Percentiles rank a stretch among this genome's conserved stretches.
These are phyloP conservation scores for Trametes sp. DNA, from an alignment of 1,284 basidiomycete species.

Conservation along the genomic window DNA sequence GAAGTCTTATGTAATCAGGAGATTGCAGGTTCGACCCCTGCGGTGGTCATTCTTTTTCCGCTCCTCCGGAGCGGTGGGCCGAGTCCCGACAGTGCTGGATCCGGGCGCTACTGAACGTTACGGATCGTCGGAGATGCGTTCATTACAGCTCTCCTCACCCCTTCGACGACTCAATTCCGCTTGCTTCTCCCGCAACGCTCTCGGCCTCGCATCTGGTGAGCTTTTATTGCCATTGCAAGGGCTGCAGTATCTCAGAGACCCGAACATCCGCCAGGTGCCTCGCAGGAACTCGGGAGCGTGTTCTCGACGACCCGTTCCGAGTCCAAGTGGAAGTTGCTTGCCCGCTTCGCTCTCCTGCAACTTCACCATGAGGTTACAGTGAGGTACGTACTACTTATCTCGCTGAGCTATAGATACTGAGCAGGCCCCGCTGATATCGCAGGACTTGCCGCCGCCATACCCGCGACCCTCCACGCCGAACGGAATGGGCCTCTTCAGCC, in stretches of 20 bases:
- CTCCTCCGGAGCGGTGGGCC: too few species aligned
- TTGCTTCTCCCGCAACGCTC: background rate
- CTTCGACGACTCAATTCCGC: background rate
- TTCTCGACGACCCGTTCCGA: background rate
- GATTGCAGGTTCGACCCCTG: conserved; percentile 60
- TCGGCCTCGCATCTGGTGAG: background rate
- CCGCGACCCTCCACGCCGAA: background rate
- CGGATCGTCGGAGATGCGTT: background rate
- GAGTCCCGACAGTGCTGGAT: too few species aligned
- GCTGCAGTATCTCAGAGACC: background rate
- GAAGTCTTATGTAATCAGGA: conserved; percentile 45
- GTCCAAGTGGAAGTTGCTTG: background rate
- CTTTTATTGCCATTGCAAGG: background rate
- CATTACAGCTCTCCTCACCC: background rate
- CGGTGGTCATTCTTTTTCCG: conserved; percentile 46
- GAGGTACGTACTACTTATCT: background rate
- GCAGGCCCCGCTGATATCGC: background rate
- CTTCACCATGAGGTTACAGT: background rate
- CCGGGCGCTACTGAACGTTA: too few species aligned
- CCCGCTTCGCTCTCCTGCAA: background rate
- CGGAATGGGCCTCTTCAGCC: background rate
- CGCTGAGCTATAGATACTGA: background rate
- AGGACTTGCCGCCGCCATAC: background rate
- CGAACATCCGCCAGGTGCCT: background rate
- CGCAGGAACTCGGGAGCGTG: background rate